Percentiles rank a stretch among this genome's conserved stretches.
Conservation (phyloP, 1,284 basidiomycete genomes). For the Naganishia cerealis region DNA sequence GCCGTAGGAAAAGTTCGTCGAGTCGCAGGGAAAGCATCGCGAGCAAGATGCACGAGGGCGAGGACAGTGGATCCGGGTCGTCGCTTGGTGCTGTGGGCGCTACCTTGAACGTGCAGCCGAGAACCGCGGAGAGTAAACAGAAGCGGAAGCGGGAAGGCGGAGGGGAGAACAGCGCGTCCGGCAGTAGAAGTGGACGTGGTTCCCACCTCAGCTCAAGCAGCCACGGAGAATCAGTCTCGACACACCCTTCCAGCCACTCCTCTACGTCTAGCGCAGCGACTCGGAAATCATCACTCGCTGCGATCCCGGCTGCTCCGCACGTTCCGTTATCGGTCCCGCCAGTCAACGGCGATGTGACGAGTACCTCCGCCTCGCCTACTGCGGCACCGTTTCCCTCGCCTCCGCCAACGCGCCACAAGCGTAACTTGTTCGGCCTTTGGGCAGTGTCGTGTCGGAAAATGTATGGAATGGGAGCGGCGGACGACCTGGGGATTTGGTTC, state of each 20-base stretch:
- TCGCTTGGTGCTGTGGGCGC: not conserved
- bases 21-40: too few species aligned
- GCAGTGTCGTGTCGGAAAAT: slow-evolving; percentile 21
- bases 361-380: not conserved
- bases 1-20: not conserved
- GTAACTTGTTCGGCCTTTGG: slow-evolving; percentile 16
- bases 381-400: not conserved
- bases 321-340: not conserved
- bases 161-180: too few species aligned
- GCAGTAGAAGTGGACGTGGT: not conserved
- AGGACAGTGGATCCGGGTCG: too few species aligned
- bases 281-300: not conserved
- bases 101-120: too few species aligned
- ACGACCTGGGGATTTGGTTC: slow-evolving; percentile 22
- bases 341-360: not conserved
- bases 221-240: not conserved
- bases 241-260: too few species aligned
- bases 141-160: not conserved
- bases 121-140: too few species aligned
- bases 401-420: not conserved
- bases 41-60: too few species aligned
- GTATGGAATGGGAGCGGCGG: slow-evolving; percentile 17
- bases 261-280: not conserved
- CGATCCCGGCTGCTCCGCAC: not conserved
- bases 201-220: not conserved